Base-by-base conservation (phyloP, 164 flowering plant genomes). In the Kalanchoe fedtschenkoi region DNA sequence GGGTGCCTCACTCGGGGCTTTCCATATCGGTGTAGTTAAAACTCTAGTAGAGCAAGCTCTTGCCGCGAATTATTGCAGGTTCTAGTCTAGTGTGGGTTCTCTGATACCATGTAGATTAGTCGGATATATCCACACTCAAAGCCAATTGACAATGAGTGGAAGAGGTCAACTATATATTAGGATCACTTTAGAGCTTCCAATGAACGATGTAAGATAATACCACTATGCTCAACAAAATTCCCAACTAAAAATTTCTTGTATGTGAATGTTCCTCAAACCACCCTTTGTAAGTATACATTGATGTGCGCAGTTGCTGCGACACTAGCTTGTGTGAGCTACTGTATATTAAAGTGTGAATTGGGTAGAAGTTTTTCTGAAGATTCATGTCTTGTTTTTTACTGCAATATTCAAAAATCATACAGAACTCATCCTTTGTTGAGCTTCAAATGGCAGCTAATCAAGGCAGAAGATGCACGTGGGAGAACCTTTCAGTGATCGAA, bases 391-490 rank as follows among this genome's bases (percentile, higher is more conserved):
- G 1, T 62, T 9, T 62, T 21, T 19, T 61, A 43, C 51, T 26
- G 14, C 88, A 95, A 97, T 82, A 81, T 72, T 83, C 85, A 29
- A 95, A 89, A 74, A 84, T 95, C 13, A 85, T 91, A 71, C 99
- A 95, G 69, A 95, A 95, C 62, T 95, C 96, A 46, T 68, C 93
- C 19, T 69, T 77, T 42, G 62, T 69, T 73, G 99, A 95, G 71
- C 88, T 95, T 67, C 99, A 90, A 55, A 95, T 91, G 75, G 84
- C 97, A 35, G 80, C 90, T 19, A 87, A 87, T 64, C 97, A 91
- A 64, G 99, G 99, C 19, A 73, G 99, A 69, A 80, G 99, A 65
- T 87, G 97, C 86, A 95, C 92, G 2, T 95, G 99, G 99, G 99
- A 87, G 79, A 95, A 95, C 75, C 91, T 95, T 13, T 89, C 99